Base-by-base conservation (phyloP, 2,329 filamentous ascomycete genomes). In the Fusarium camptoceras region DNA sequence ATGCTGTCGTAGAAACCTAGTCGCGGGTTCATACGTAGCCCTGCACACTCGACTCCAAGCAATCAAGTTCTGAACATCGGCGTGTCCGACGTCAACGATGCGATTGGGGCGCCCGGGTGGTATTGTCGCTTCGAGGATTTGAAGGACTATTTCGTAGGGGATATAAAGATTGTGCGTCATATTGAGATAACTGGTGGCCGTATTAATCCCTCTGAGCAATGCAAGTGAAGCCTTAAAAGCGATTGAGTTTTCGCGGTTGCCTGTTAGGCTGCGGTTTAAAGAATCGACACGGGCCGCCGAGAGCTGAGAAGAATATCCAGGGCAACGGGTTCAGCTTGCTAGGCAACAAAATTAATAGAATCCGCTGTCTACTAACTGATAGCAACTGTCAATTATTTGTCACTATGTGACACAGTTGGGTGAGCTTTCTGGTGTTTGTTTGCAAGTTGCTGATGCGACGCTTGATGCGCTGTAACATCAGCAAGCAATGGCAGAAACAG, bases 71-170 rank as follows among this genome's bases (percentile, higher is more conserved):
- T 72, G 70, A 12, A 47, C 47, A 8, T 68, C 41, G 3, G 59
- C 15, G 5, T 55, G 51, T 43, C 59, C 46, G 15, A 67, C 28
- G 22, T 65, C 31, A 5, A 58, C n/a, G 20, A 71, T 61, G 12
- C 56, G 39, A 41, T 61, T 31, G 14, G 70, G 63, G 0, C 51
- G 28, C 14, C 69, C 63, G 1, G 47, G 24, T 8, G 66, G 63
- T 6, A 65, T 43, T 2, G 59, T 51, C 8, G 34, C 15, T 12
- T 72, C 58, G 2, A 72, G 44, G 12, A 72, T 37, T 5, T 60
- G 59, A 3, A 72, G 54, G 24, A 70, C 58, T 9, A 72, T 59
- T 14, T 72, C 70, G 1, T 72, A 16, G 8, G 70, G 70, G 2
- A 72, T 12, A 10, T 55, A 16, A n/a, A 31, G n/a, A 10, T 16